Evolutionary conservation across 1,139 yeast genomes (phyloP), one percentile per base, ranked within the genome.

Genomic region (Geotrichum bryndzae): DNA sequence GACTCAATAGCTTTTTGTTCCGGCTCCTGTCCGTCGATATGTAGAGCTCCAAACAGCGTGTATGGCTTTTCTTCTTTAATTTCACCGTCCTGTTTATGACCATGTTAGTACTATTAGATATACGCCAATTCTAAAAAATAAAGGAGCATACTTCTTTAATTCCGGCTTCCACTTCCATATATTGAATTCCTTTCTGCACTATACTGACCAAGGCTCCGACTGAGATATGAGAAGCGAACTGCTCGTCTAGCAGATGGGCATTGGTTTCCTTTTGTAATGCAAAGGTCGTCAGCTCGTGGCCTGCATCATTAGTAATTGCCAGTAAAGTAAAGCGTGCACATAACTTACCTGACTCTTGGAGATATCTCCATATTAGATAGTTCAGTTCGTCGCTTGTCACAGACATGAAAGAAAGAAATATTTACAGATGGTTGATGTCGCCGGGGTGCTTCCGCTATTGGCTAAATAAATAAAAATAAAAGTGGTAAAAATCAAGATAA

Each of bases 321-420:
- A 53, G 33, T 18, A 5, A 33, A 31, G 54, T 31, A 45, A 22
- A 10, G 18, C 15, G 23, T 11, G 8, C 5, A 15, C 35, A 4
- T 7, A 23, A 66, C 71, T 72, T 74, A 57, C 97, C 97, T 7
- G 90, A 81, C 73, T 94, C 99, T 72, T 90, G 96, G 54, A 92
- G 80, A 72, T 94, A 94, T 67, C 98, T 78, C 97, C 97, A 94
- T 64, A 94, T 84, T 70, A 94, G 81, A 73, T 94, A 92, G 78
- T 94, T 94, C 63, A 94, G 81, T 76, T 92, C 96, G 63, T 83
- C 85, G 65, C 96, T 87, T 6, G 96, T 83, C 61, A 94, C 78
- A 46, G 96, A 87, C 97, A 90, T 90, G 48, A 8, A 29, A 29
- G 18, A 18, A 18, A 18, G 18, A 38, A n/a, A 3, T 41, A 41